phyloP scores from a whole-genome alignment of 2,329 filamentous ascomycete genomes.

The Scedosporium boydii region DNA sequence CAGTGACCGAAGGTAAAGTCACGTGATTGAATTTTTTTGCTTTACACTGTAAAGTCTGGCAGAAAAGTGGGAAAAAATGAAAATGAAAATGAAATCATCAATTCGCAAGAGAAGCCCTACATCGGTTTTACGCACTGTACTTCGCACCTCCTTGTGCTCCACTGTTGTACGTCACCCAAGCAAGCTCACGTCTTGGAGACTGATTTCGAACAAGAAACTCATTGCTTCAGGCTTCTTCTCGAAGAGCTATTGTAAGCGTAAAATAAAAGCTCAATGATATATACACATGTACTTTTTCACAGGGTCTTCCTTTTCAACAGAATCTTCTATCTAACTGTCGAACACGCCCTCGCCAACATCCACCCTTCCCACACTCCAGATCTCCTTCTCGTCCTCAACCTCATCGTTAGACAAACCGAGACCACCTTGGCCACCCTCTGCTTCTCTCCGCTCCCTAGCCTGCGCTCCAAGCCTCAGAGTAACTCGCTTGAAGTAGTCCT shows the following conservation, averaged over 20 bases:
- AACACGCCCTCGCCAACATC: conserved; percentile 44
- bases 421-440: conserved; percentile 80
- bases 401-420: conserved; percentile 85
- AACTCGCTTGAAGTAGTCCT: conserved; percentile 94
- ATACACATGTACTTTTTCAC: neutral
- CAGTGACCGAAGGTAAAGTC: neutral
- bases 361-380: conserved; percentile 90
- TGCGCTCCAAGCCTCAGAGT: conserved; percentile 76
- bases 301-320: neutral
- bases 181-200: no score
- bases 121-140: neutral
- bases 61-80: no score
- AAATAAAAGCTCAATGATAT: neutral
- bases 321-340: neutral
- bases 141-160: neutral
- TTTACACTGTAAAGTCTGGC: no score
- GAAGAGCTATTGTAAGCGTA: neutral
- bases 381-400: conserved; percentile 85
- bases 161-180: no score
- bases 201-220: neutral
- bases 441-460: conserved; percentile 79
- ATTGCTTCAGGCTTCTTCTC: neutral
- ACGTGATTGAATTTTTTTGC: neutral
- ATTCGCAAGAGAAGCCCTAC: neutral
- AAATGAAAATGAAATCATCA: no score